Percentiles rank a stretch among this genome's conserved stretches.
Conservation (phyloP, 352 stramenopile species). For the Vaucheria bursata region DNA sequence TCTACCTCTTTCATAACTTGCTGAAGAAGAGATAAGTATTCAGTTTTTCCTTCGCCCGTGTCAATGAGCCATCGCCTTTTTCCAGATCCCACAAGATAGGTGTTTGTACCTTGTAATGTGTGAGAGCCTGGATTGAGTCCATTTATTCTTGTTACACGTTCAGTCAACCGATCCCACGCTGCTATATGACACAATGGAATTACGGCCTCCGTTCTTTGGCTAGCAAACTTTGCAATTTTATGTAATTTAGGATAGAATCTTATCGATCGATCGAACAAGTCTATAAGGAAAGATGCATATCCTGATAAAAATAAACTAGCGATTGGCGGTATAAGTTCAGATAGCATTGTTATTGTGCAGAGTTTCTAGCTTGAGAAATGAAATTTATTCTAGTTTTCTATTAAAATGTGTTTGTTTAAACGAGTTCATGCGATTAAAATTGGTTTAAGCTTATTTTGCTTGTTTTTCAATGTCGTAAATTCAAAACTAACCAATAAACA, state of each 20-base stretch:
- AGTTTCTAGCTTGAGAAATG: too few relatives aligned
- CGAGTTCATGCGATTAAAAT: too few relatives aligned
- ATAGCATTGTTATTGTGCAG: too few relatives aligned
- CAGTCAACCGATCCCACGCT: constrained; percentile 20
- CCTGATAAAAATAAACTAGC: too few relatives aligned
- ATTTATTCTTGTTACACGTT: constrained; percentile 29
- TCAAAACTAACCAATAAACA: too few relatives aligned
- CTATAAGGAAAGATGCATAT: too few relatives aligned
- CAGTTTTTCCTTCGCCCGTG: constrained; percentile 45
- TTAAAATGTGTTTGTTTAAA: too few relatives aligned
- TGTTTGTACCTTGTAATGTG: constrained; percentile 76
- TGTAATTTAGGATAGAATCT: not conserved
- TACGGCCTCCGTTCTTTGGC: not conserved
- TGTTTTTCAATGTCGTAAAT: too few relatives aligned
- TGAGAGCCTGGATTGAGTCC: constrained; percentile 51
- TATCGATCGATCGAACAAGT: too few relatives aligned
- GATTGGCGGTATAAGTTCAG: too few relatives aligned
- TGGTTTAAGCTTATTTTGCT: too few relatives aligned
- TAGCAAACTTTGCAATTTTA: not conserved
- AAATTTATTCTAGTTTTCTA: too few relatives aligned
- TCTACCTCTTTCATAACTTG: constrained; percentile 33
- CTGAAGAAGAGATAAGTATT: constrained; percentile 30
- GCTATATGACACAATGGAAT: not conserved
- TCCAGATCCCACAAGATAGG: constrained; percentile 67
- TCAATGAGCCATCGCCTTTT: constrained; percentile 38